Base-by-base conservation (phyloP, 169 alveolate species). In the Perkinsus marinus region DNA sequence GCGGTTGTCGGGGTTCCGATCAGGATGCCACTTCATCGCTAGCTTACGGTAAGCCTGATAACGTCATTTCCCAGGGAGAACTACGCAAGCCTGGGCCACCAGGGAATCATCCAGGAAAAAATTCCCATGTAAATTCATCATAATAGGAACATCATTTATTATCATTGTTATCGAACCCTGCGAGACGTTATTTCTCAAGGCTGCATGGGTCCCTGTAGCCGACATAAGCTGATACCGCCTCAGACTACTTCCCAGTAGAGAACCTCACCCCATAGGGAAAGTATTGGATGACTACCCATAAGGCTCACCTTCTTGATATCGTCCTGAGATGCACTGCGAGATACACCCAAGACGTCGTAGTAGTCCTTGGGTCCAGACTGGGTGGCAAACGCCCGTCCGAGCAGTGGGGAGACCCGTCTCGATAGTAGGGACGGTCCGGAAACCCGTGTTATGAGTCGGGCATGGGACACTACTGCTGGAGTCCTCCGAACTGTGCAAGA, bases 1-100 rank as follows among this genome's bases (percentile, higher is more conserved):
- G 37, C 95, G 91, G 90, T 94, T 95, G 38, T 94, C 95, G 43
- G 95, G 91, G 89, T 95, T 94, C 91, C 96, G 95, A 89, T 95
- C 98, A 3, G 98, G 97, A 93, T 96, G 98, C 95, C 95, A 94
- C 41, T 69, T 94, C 19, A 94, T 93, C 17, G 96, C 97, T 10
- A 93, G 90, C 91, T 94, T 94, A 36, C 94, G 93, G 91, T 95
- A 96, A 26, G 97, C 96, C 89, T 95, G 34, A 57, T 13, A 57
- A 6, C 10, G 22, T 13, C 34, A 57, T 16, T 26, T 30, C 22
- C 22, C 79, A 57, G 22, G 79, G 36, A 10, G 10, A 41, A n/a
- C n/a, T n/a, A n/a, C n/a, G n/a, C 46, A 41, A 41, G 46, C 19
- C 46, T 41, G 10, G 46, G 46, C 46, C 10, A 41, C 46, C 46